Percentiles rank a stretch among this genome's conserved stretches.
These are phyloP conservation scores for Cytospora leucostoma DNA, from an alignment of 2,329 filamentous ascomycete species.

Conservation along the genomic window DNA sequence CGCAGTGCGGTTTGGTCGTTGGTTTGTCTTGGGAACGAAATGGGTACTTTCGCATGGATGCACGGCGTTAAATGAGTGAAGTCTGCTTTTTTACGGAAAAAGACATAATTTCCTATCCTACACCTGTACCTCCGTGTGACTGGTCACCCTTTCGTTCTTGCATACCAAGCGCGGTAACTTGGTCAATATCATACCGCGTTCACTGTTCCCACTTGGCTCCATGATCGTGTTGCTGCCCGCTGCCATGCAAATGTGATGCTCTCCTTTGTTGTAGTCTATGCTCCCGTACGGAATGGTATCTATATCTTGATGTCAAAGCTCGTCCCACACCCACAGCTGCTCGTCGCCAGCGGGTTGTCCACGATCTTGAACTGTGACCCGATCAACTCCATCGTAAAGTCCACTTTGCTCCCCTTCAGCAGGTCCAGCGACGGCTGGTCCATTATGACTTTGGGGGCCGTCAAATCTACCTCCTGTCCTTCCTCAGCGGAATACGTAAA, in stretches of 20 bases:
- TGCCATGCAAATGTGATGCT: slow-evolving; percentile 15
- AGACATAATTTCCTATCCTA: slow-evolving; percentile 25
- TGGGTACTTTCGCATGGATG: slow-evolving; percentile 34
- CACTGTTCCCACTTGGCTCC: slow-evolving; percentile 12
- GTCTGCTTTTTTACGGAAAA: slow-evolving; percentile 27
- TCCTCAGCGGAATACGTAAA: slow-evolving; percentile 69
- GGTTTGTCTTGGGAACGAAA: slow-evolving; percentile 34
- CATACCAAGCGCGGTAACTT: slow-evolving; percentile 18
- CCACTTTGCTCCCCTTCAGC: slow-evolving; percentile 89
- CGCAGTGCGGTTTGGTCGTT: slow-evolving; percentile 31
- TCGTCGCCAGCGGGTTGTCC: slow-evolving; percentile 88
- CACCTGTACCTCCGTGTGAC: slow-evolving; percentile 25
- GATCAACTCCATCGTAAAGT: slow-evolving; percentile 95
- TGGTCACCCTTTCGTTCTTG: slow-evolving; percentile 22
- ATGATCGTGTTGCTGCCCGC: slow-evolving; percentile 17
- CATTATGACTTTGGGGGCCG: slow-evolving; percentile 76
- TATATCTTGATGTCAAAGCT: slow-evolving; percentile 90
- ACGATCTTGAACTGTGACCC: slow-evolving; percentile 89
- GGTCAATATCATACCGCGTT: slow-evolving; percentile 19
- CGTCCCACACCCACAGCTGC: slow-evolving; percentile 94
- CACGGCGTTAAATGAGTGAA: slow-evolving; percentile 39
- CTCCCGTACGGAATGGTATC: background rate
- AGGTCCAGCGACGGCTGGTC: slow-evolving; percentile 86
- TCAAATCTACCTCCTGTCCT: slow-evolving; percentile 38
- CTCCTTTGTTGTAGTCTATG: background rate